These are phyloP conservation scores for Diplotaxis tenuifolia DNA, from an alignment of 345 rosid species.

Conservation along the genomic window DNA sequence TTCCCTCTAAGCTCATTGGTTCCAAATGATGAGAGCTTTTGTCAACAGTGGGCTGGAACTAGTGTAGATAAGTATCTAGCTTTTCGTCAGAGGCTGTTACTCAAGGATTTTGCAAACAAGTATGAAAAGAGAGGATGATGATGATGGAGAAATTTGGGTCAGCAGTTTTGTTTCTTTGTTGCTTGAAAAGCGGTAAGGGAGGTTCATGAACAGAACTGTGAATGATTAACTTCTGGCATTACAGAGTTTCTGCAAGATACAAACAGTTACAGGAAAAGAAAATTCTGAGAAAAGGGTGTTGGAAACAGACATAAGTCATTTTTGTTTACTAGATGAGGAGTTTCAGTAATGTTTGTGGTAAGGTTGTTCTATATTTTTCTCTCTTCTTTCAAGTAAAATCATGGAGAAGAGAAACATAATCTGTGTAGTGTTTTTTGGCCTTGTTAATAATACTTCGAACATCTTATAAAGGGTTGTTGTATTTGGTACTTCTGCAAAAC, in stretches of 20 bases:
- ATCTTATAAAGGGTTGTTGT: slow-evolving; percentile 14
- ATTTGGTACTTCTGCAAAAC: neutral
- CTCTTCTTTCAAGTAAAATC: slow-evolving; percentile 2
- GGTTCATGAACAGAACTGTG: slow-evolving; percentile 28
- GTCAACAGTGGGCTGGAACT: slow-evolving; percentile 93
- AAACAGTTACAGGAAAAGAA: slow-evolving; percentile 1
- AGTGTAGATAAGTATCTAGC: slow-evolving; percentile 75
- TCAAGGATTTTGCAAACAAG: slow-evolving; percentile 71
- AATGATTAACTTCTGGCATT: slow-evolving; percentile 3
- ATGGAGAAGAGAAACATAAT: neutral
- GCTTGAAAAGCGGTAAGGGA: slow-evolving; percentile 11
- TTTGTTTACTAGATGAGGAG: slow-evolving; percentile 19
- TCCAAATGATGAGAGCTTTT: slow-evolving; percentile 85
- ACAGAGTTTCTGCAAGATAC: neutral
- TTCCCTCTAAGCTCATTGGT: slow-evolving; percentile 86
- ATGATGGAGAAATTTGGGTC: neutral
- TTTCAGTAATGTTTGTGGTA: neutral
- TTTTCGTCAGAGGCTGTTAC: slow-evolving; percentile 72
- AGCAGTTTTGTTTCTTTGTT: neutral
- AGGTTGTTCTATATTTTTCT: neutral
- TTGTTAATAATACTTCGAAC: slow-evolving; percentile 10
- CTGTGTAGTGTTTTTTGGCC: slow-evolving; percentile 22
- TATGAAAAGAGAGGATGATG: slow-evolving; percentile 50
- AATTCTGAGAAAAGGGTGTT: neutral
- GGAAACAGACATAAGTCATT: slow-evolving; percentile 3